These are phyloP conservation scores for Monarda citriodora DNA, from an alignment of 305 asterid species.

Conservation along the genomic window DNA sequence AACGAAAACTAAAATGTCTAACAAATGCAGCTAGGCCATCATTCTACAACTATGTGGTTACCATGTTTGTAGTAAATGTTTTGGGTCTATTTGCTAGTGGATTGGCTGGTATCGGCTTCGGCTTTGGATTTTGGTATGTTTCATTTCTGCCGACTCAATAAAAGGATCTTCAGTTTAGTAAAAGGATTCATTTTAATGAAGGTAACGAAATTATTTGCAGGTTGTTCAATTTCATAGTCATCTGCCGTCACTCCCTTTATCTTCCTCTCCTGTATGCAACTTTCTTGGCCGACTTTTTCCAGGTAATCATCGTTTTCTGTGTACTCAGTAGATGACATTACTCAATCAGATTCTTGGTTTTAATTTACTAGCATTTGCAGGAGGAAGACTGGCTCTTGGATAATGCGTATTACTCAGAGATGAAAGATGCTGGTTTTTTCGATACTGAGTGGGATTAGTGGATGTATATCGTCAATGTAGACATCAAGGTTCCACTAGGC, in stretches of 20 bases:
- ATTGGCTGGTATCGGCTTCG: slow-evolving; percentile 61
- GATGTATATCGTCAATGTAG: slow-evolving; percentile 12
- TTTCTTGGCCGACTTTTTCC: slow-evolving; percentile 80
- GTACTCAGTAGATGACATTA: slow-evolving; percentile 1
- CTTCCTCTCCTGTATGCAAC: slow-evolving; percentile 66
- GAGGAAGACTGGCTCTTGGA: slow-evolving; percentile 98
- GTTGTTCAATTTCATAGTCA: slow-evolving; percentile 53
- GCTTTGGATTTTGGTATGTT: slow-evolving; percentile 74
- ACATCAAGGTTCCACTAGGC: slow-evolving; percentile 17
- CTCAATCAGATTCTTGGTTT: background rate
- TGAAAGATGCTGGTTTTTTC: slow-evolving; percentile 96
- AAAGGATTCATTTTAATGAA: slow-evolving; percentile 5
- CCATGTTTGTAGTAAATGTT: slow-evolving; percentile 57
- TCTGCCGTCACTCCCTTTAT: slow-evolving; percentile 74
- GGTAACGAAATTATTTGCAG: slow-evolving; percentile 37
- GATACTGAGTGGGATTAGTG: slow-evolving; percentile 80
- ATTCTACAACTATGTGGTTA: slow-evolving; percentile 85
- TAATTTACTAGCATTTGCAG: slow-evolving; percentile 31
- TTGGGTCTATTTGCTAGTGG: slow-evolving; percentile 61
- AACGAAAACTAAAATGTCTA: slow-evolving; percentile 10
- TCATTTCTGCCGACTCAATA: background rate
- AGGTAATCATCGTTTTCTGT: slow-evolving; percentile 41
- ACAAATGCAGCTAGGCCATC: slow-evolving; percentile 78
- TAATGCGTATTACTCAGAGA: slow-evolving; percentile 88
- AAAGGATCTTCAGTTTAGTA: background rate